Conservation (phyloP, 371 early-diverging fungal species). For the Syncephalis fuscata region DNA sequence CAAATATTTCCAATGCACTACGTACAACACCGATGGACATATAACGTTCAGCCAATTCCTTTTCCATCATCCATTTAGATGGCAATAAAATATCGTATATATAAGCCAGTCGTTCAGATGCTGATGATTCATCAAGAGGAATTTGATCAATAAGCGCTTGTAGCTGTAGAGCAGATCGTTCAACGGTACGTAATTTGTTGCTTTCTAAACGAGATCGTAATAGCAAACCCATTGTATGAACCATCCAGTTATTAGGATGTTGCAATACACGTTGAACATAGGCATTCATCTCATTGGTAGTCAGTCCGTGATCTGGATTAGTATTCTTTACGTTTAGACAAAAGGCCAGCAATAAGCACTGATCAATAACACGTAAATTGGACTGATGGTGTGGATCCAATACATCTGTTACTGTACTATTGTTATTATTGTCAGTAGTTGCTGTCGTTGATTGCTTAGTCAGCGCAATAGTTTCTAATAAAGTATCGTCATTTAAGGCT, state of each 20-base stretch:
- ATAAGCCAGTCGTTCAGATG: slow-evolving; percentile 60
- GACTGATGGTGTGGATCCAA: slow-evolving; percentile 17
- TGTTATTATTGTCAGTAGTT: slow-evolving; percentile 16
- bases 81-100: slow-evolving; percentile 66
- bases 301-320: slow-evolving; percentile 82
- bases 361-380: slow-evolving; percentile 58
- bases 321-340: slow-evolving; percentile 87
- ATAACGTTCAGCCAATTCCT: slow-evolving; percentile 73
- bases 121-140: slow-evolving; percentile 47
- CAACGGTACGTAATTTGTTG: slow-evolving; percentile 73
- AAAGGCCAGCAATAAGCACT: slow-evolving; percentile 73
- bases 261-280: slow-evolving; percentile 80
- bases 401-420: slow-evolving; percentile 7
- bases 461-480: slow-evolving; percentile 65
- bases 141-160: slow-evolving; percentile 88
- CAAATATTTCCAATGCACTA: slow-evolving; percentile 83
- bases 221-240: slow-evolving; percentile 84
- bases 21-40: slow-evolving; percentile 70
- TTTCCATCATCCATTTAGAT: slow-evolving; percentile 88
- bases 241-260: slow-evolving; percentile 91
- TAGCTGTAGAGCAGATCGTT: slow-evolving; percentile 78
- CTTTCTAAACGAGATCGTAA: slow-evolving; percentile 80
- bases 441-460: slow-evolving; percentile 19
- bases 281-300: slow-evolving; percentile 84
- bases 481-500: slow-evolving; percentile 75